Evolutionary conservation across 179 eudicot genomes (phyloP), one percentile per base, ranked within the genome.

Genomic region (Spergularia azorica): DNA sequence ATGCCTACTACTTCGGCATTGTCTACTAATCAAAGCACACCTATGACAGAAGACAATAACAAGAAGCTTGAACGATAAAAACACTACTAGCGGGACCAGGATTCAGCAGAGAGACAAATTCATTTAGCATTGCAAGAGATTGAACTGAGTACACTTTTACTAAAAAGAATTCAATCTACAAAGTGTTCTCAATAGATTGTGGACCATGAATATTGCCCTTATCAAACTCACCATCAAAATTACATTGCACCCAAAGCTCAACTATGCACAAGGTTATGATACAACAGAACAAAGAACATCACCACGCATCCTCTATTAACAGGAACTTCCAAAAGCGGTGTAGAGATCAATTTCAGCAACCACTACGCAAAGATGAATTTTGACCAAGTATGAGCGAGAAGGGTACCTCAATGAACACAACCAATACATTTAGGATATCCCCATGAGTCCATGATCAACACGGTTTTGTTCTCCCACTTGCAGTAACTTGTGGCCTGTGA

Each of bases 221-320:
- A 43, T 43, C 6, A 43, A 43, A 43, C 18, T 65, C 50, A 6
- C 41, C 48, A 15, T 65, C 70, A 41, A 65, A 65, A 46, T 41
- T 16, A 41, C 52, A 65, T 43, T 4, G 48, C 48, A 13, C 16
- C n/a, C 17, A 14, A 56, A 13, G 64, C 64, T 63, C n/a, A 39
- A 32, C 60, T 21, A 52, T 54, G 14, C 43, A 32, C 62, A 55
- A 70, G 61, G 62, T 32, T 70, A 55, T 14, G 20, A 54, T 70
- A 70, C 48, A 69, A 69, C 55, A 67, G 13, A 50, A 12, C 41
- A 52, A 71, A 71, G 36, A 39, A 10, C 32, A 4, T 57, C 64
- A 57, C 32, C 54, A 41, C 2, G 63, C 54, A 56, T 71, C 50
- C 21, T 71, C 63, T 38, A 26, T 38, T 6, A 57, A 9, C 12